phyloP scores from a whole-genome alignment of 441 rosid genomes.

The Lepidium campestre region DNA sequence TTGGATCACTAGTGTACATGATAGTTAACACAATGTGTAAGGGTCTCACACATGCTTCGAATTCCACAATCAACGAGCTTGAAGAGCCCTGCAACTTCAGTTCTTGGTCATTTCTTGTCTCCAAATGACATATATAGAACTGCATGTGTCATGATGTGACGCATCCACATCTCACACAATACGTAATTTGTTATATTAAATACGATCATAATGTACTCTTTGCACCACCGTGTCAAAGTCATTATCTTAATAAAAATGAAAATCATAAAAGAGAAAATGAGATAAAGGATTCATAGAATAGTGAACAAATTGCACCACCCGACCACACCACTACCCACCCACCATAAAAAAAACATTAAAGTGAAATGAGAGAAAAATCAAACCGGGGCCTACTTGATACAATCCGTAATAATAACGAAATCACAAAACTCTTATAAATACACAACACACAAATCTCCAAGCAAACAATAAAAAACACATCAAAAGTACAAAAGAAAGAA shows the following conservation, averaged over 20 bases:
- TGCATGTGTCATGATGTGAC: too few species aligned
- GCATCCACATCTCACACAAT: background rate
- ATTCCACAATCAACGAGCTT: too few species aligned
- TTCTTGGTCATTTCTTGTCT: too few species aligned
- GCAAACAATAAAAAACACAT: constrained; percentile 2
- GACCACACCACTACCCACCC: constrained; percentile 27
- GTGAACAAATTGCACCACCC: constrained; percentile 9
- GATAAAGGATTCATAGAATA: background rate
- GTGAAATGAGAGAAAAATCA: constrained; percentile 2
- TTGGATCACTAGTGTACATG: too few species aligned
- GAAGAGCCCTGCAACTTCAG: too few species aligned
- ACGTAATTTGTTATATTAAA: background rate
- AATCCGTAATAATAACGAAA: background rate
- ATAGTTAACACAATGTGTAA: too few species aligned
- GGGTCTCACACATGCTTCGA: too few species aligned
- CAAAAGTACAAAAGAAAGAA: background rate
- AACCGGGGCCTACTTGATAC: constrained; percentile 14
- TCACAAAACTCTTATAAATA: constrained; percentile 17
- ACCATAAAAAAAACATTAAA: background rate
- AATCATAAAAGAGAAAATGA: too few species aligned
- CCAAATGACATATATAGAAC: too few species aligned
- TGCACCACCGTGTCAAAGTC: background rate
- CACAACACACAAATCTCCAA: constrained; percentile 14
- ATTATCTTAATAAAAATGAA: background rate
- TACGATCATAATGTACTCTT: background rate